Evolutionary conservation across 2,329 filamentous ascomycete species (phyloP), one percentile per base, ranked within the genome.

Genomic region (Penicillium nordicum): DNA sequence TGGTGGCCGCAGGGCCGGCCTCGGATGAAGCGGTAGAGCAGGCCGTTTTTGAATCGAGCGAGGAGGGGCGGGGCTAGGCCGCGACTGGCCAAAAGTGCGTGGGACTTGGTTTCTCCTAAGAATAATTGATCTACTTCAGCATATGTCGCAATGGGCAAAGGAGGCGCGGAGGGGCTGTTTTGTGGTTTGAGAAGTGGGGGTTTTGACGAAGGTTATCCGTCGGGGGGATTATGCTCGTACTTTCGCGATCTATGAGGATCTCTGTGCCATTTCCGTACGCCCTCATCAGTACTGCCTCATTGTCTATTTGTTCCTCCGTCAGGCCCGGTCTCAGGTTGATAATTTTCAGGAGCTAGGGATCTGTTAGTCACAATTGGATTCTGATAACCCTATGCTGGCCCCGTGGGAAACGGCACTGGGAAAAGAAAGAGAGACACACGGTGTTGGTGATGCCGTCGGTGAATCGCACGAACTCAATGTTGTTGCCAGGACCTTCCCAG

Each of bases 361-460:
- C 32, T 12, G 48, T 56, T 52, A 56, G 48, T 21, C 21, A 30
- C 18, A 5, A 8, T 27, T 21, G 21, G 6, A 36, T 34, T 47
- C 34, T 9, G 16, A 18, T 16, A 12, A 21, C 8, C 25, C 25
- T 53, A 3, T 40, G 23, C 25, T 44, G n/a, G 16, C 36, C 27
- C n/a, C 4, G 29, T 29, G 12, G 34, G 23, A 36, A 16, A 42
- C 36, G 12, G 29, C 23, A 34, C n/a, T 21, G 12, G 40, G 62
- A 47, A 43, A 45, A 57, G 62, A 50, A 43, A 45, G 57, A 57
- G 46, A 45, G 53, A 80, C 82, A 64, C 76, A 85, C 83, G 63
- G 92, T 97, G 77, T 99, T 99, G 64, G 94, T 99, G 77, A 97
- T 99, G 70, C 94, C 94, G 69, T 99, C 94, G 38, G 92, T 99